Conservation (phyloP, 768 basidiomycete genomes). For the Serendipita indica region DNA sequence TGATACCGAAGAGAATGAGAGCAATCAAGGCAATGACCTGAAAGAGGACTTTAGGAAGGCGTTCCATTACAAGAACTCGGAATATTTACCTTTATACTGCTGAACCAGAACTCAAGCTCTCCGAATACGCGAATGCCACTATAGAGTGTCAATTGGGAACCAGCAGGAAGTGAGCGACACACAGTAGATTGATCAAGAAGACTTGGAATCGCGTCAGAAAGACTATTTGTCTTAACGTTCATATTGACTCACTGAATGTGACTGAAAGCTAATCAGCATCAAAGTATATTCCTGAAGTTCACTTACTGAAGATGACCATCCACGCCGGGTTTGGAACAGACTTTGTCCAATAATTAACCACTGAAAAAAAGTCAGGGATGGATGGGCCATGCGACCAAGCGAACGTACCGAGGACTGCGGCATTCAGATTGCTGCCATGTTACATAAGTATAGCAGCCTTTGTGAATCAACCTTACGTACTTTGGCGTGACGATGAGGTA, state of each 20-base stretch:
- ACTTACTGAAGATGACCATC: conserved; percentile 34
- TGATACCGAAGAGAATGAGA: conserved; percentile 28
- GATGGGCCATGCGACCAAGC: neutral
- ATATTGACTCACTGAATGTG: conserved; percentile 30
- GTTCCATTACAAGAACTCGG: conserved; percentile 13
- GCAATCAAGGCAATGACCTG: conserved; percentile 24
- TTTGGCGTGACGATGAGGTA: conserved; percentile 41
- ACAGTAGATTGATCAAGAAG: conserved; percentile 41
- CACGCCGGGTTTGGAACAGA: conserved; percentile 33
- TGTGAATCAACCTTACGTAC: conserved; percentile 1
- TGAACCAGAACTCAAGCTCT: conserved; percentile 51
- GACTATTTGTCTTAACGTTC: neutral
- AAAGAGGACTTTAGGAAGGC: conserved; percentile 30
- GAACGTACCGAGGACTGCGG: conserved; percentile 36
- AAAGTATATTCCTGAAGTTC: neutral
- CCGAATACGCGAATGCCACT: conserved; percentile 48
- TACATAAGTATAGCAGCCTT: neutral
- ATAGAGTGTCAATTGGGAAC: conserved; percentile 38
- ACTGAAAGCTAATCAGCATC: conserved; percentile 16
- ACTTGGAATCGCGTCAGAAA: conserved; percentile 22
- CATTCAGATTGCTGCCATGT: conserved; percentile 45
- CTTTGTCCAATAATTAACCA: conserved; percentile 21
- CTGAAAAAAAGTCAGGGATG: conserved; percentile 21
- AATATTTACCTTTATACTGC: conserved; percentile 39
- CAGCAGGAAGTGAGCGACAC: conserved; percentile 49